A percentile compares a stretch with the other conserved stretches of the same genome.
phyloP scores from a whole-genome alignment of 2,329 filamentous ascomycete species.

The Podosphaera xanthii region DNA sequence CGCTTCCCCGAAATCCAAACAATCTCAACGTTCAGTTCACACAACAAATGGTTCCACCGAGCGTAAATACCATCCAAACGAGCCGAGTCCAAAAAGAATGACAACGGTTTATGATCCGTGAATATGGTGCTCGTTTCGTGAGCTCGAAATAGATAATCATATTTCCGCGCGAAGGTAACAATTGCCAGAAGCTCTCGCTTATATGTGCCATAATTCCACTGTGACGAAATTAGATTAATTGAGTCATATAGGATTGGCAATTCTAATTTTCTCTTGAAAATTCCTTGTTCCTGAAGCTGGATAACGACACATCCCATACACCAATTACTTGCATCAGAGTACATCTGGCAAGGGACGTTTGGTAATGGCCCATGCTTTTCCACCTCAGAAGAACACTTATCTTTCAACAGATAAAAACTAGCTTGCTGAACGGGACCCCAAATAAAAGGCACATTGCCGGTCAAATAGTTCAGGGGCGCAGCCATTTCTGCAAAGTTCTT shows the following conservation, averaged over 20 bases:
- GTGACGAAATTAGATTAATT: neutral
- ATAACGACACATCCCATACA: neutral
- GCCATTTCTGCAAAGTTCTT: neutral
- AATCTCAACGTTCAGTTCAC: neutral
- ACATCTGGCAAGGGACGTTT: neutral
- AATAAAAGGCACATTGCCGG: neutral
- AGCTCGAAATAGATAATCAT: neutral
- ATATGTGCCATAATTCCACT: neutral
- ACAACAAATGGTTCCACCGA: neutral
- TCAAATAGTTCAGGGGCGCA: neutral
- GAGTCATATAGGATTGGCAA: neutral
- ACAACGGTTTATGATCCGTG: neutral
- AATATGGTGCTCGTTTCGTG: neutral
- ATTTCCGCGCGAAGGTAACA: neutral
- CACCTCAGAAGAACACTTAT: neutral
- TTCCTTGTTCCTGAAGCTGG: neutral
- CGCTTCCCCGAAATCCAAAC: neutral
- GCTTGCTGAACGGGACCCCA: neutral
- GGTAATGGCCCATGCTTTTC: neutral
- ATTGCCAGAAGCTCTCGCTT: neutral
- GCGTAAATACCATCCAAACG: neutral
- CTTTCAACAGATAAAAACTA: neutral
- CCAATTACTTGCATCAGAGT: neutral
- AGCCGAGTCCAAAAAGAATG: neutral
- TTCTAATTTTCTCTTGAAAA: neutral